These are phyloP conservation scores for Orbilia oligospora DNA, from an alignment of 2,329 filamentous ascomycete genomes.

Conservation along the genomic window DNA sequence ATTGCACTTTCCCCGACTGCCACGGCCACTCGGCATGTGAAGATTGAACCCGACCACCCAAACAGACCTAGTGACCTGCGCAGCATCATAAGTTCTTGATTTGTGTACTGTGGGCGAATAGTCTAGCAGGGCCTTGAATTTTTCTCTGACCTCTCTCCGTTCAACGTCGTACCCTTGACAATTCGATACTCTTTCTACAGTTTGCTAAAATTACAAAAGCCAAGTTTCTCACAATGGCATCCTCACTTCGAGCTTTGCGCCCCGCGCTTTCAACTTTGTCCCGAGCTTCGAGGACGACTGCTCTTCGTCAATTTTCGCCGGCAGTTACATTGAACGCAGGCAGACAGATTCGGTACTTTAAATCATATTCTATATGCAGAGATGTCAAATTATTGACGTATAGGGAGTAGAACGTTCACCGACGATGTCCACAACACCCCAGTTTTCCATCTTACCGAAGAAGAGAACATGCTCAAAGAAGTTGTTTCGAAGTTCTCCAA, in stretches of 20 bases:
- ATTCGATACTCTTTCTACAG: not conserved
- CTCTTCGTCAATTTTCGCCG: conserved; percentile 49
- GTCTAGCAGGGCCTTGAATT: conserved; percentile 31
- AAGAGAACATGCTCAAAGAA: conserved; percentile 89
- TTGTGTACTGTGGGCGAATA: not conserved
- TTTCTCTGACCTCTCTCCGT: conserved; percentile 23
- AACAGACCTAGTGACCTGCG: conserved; percentile 14
- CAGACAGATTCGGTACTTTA: conserved; percentile 49
- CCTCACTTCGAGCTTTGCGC: conserved; percentile 53
- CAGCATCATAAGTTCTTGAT: conserved; percentile 41
- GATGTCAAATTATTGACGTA: conserved; percentile 5
- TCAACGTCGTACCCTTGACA: conserved; percentile 23
- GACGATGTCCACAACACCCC: conserved; percentile 73
- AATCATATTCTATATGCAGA: not conserved
- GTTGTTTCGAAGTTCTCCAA: conserved; percentile 90
- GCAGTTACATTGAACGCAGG: conserved; percentile 46
- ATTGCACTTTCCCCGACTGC: conserved; percentile 8
- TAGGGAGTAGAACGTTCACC: conserved; percentile 34
- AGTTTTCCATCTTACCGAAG: conserved; percentile 92
- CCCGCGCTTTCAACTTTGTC: conserved; percentile 54
- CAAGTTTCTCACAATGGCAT: conserved; percentile 40
- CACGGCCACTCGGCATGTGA: conserved; percentile 50
- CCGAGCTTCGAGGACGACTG: conserved; percentile 48
- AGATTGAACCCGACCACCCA: conserved; percentile 11
- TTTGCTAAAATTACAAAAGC: conserved; percentile 6